phyloP scores from a whole-genome alignment of 2,329 filamentous ascomycete species.

The Fusarium azukiicola region DNA sequence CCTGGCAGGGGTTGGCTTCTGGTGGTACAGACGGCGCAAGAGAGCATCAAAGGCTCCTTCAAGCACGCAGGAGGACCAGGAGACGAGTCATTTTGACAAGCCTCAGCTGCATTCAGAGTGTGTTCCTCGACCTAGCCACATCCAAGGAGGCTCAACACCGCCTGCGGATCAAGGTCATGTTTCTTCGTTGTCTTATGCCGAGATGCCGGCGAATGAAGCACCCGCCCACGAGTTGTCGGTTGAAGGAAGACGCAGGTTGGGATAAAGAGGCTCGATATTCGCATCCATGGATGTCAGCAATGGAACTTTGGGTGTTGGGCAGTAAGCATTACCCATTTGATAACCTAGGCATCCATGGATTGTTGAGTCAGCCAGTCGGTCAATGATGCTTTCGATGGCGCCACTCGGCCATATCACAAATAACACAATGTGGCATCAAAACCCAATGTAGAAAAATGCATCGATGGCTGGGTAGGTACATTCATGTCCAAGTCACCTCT shows the following conservation, averaged over 20 bases:
- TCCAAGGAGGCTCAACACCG: not conserved
- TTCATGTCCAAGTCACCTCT: too few species aligned
- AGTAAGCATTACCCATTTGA: too few species aligned
- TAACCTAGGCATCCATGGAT: too few species aligned
- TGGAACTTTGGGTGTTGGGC: not conserved
- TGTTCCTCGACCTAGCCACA: not conserved
- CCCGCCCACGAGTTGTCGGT: not conserved
- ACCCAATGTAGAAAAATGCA: too few species aligned
- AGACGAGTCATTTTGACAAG: not conserved
- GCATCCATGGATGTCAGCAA: not conserved
- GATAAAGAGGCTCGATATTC: not conserved
- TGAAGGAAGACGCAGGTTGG: not conserved
- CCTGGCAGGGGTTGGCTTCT: not conserved
- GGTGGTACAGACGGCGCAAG: constrained; percentile 1
- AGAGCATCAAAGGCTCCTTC: not conserved
- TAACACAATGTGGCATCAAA: too few species aligned
- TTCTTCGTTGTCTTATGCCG: not conserved
- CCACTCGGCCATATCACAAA: too few species aligned
- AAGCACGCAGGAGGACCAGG: not conserved
- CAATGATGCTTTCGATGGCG: too few species aligned
- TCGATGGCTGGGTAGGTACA: too few species aligned
- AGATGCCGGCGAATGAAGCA: constrained; percentile 11
- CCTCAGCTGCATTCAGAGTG: constrained; percentile 16
- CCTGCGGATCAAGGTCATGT: not conserved
- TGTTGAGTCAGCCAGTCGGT: too few species aligned